Conservation (phyloP, 2,329 filamentous ascomycete genomes). For the Arthrobotrys musiformis region DNA sequence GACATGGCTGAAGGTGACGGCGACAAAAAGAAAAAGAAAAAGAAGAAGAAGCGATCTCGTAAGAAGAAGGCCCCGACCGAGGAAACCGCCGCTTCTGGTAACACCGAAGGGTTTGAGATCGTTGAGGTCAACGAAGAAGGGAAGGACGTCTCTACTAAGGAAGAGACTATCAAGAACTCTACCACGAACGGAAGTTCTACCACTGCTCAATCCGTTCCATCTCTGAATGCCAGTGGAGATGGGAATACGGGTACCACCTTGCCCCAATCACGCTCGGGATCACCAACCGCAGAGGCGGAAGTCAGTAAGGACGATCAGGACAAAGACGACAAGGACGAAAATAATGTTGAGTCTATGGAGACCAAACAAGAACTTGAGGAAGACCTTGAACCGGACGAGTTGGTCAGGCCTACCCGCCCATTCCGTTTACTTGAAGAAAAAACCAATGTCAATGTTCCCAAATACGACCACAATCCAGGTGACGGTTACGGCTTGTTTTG, state of each 20-base stretch:
- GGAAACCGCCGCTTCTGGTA: conserved; percentile 16
- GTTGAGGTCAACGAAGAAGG: conserved; percentile 26
- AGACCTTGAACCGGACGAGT: conserved; percentile 30
- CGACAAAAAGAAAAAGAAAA: conserved; percentile 35
- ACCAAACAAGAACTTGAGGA: conserved; percentile 26
- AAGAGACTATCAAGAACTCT: conserved; percentile 12
- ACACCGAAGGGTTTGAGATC: conserved; percentile 42
- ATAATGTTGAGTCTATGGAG: not conserved
- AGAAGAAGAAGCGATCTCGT: conserved; percentile 34
- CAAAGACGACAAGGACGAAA: not conserved
- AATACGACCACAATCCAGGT: conserved; percentile 62
- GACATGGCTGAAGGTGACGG: conserved; percentile 10
- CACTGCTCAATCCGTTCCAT: conserved; percentile 21
- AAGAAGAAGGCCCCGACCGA: conserved; percentile 32
- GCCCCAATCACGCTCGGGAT: conserved; percentile 11
- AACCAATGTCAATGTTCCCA: conserved; percentile 60
- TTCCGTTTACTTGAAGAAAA: conserved; percentile 36
- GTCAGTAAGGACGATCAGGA: conserved; percentile 26
- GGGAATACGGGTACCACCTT: conserved; percentile 20
- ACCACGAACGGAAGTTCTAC: conserved; percentile 45
- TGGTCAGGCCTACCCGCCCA: conserved; percentile 33
- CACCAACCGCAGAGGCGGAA: not conserved
- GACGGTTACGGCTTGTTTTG: conserved; percentile 76
- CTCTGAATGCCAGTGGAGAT: conserved; percentile 12
- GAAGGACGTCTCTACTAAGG: conserved; percentile 12